Base-by-base conservation (phyloP, 2,329 filamentous ascomycete genomes). In the Arthrobotrys sinensis region DNA sequence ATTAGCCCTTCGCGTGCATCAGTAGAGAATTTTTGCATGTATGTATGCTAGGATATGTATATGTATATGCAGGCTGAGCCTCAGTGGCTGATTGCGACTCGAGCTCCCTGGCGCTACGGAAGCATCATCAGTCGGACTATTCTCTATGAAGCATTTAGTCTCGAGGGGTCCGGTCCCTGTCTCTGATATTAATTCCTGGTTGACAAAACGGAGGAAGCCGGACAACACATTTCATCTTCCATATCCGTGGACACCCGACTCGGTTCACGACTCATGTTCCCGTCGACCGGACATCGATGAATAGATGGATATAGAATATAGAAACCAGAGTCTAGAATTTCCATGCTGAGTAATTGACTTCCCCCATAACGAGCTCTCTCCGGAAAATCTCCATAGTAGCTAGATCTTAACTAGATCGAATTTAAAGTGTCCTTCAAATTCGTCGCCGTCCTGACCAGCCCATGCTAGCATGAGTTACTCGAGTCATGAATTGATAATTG, bases 381-480 rank as follows among this genome's bases (percentile, higher is more conserved):
- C 46, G 46, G 46, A 50, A 48, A 28, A 50, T 50, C 46, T 50
- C 21, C 19, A 12, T 28, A 28, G 4, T 28, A 38, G 36, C 36
- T 38, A n/a, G 1, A 45, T 45, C 36, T 16, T 16, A 16, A 8
- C 43, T 45, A 16, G 43, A 16, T 12, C 43, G 2, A 16, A 16
- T n/a, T 7, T 16, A 45, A 16, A 38, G 8, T 38, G n/a, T 4
- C 36, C 36, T 38, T 38, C 36, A 38, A 38, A 38, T 38, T 57
- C 52, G 52, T 57, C 52, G 52, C 52, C 52, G 52, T 57, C 52
- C 34, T 57, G 24, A 40, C 1, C 10, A 24, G 10, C 52, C 52
- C 32, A 38, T 38, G 52, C 52, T 21, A 57, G 32, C 34, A 57
- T 32, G 52, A 57, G 52, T 57, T 32, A 57, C 38, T n/a, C n/a